Conservation (phyloP, 192 early-diverging fungal species). For the Coemansia sp. region DNA sequence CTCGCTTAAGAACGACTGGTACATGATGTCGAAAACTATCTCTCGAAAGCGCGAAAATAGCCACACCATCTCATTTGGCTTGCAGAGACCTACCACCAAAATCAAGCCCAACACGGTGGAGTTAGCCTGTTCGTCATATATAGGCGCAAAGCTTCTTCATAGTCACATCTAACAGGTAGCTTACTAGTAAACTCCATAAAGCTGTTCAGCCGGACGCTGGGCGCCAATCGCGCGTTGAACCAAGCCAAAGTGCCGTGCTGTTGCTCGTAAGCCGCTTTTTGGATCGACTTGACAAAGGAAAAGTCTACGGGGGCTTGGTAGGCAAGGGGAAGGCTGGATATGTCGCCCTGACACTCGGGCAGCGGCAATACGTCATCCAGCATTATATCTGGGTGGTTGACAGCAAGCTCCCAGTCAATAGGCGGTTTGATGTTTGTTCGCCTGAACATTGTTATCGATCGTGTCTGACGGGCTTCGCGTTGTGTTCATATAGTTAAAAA, state of each 20-base stretch:
- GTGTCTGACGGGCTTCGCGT: background rate
- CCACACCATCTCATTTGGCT: constrained; percentile 39
- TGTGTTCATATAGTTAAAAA: background rate
- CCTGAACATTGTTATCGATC: constrained; percentile 23
- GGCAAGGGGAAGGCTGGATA: constrained; percentile 17
- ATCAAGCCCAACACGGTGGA: background rate
- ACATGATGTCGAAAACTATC: constrained; percentile 26
- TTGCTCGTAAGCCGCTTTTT: constrained; percentile 4
- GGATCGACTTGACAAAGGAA: constrained; percentile 23
- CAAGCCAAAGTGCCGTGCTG: constrained; percentile 17
- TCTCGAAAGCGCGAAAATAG: constrained; percentile 27
- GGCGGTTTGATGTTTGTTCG: background rate
- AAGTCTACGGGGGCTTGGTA: constrained; percentile 19
- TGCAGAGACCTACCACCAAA: constrained; percentile 13
- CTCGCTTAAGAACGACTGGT: constrained; percentile 21
- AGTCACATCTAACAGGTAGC: background rate
- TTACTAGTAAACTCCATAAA: constrained; percentile 24
- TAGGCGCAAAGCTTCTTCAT: background rate
- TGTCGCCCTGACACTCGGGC: constrained; percentile 15
- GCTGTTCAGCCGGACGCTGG: constrained; percentile 8
- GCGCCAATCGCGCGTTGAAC: constrained; percentile 22
- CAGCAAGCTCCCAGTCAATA: constrained; percentile 18
- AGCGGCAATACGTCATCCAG: constrained; percentile 27
- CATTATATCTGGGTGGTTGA: constrained; percentile 20
- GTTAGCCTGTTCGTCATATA: background rate